These are phyloP conservation scores for Eucalyptus sp. DNA, from an alignment of 345 rosid genomes.

Conservation along the genomic window DNA sequence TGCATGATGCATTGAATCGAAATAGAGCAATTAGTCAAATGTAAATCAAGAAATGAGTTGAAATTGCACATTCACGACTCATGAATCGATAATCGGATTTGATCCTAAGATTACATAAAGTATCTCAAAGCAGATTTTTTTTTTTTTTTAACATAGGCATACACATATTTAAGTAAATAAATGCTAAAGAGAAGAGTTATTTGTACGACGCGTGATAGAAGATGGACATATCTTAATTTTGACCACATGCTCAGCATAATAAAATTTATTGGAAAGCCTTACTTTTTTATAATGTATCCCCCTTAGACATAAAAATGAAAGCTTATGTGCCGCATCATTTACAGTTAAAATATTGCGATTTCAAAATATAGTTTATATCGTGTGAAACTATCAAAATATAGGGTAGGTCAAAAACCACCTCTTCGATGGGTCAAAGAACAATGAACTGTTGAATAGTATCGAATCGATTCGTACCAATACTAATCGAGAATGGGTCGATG, in stretches of 20 bases:
- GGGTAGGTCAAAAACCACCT: neutral
- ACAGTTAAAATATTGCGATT: neutral
- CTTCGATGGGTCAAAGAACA: neutral
- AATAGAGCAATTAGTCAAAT: neutral
- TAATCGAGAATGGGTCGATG: neutral
- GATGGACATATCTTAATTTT: neutral
- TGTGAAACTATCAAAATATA: neutral
- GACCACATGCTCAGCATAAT: neutral
- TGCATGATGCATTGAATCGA: neutral
- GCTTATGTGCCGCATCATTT: neutral
- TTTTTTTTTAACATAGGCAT: neutral
- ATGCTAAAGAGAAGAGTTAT: neutral
- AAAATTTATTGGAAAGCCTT: neutral
- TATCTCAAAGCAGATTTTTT: neutral
- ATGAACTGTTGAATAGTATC: neutral
- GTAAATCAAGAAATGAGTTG: neutral
- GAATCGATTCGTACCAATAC: neutral
- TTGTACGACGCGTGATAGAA: rapidly evolving
- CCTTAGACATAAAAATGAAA: neutral
- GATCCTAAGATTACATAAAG: neutral
- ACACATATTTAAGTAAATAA: neutral
- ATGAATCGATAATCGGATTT: neutral
- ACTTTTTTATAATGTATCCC: neutral
- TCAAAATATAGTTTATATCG: neutral
- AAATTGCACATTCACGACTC: neutral